These are phyloP conservation scores for Bacidia rubella DNA, from an alignment of 495 filamentous ascomycete genomes.

Conservation along the genomic window DNA sequence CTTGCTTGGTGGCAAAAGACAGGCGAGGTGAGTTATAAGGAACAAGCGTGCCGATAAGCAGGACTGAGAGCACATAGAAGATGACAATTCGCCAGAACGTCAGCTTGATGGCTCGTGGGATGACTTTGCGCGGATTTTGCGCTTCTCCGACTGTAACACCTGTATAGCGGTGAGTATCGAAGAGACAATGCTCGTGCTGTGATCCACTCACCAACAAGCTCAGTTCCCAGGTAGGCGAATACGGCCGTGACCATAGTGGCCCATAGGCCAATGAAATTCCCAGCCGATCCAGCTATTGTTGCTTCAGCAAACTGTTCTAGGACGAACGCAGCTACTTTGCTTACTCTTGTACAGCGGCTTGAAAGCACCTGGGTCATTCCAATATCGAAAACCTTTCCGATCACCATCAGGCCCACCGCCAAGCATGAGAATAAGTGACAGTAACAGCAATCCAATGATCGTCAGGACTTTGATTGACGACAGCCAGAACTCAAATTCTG, in stretches of 20 bases:
- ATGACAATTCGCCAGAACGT: conserved; percentile 77
- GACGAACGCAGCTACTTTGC: not conserved
- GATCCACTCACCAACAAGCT: not conserved
- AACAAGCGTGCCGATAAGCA: conserved; percentile 41
- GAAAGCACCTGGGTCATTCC: conserved; percentile 57
- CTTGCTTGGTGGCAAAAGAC: conserved; percentile 34
- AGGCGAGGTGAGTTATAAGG: conserved; percentile 43
- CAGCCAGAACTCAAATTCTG: conserved; percentile 71
- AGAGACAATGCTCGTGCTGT: not conserved
- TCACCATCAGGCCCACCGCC: conserved; percentile 64
- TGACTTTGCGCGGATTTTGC: conserved; percentile 58
- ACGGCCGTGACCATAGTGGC: conserved; percentile 62
- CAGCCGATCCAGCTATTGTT: conserved; percentile 24
- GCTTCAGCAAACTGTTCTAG: not conserved
- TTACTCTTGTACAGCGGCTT: conserved; percentile 18
- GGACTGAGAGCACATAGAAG: conserved; percentile 54
- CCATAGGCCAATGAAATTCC: conserved; percentile 65
- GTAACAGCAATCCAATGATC: conserved; percentile 52
- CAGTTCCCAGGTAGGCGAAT: conserved; percentile 70
- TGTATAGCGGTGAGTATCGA: conserved; percentile 19
- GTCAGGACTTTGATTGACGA: conserved; percentile 61
- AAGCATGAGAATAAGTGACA: conserved; percentile 52
- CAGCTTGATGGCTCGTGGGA: conserved; percentile 66
- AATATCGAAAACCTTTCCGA: conserved; percentile 65
- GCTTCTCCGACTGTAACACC: conserved; percentile 61